Evolutionary conservation across 352 stramenopile species (phyloP).

Genomic region (Phytophthora pseudosyringae): DNA sequence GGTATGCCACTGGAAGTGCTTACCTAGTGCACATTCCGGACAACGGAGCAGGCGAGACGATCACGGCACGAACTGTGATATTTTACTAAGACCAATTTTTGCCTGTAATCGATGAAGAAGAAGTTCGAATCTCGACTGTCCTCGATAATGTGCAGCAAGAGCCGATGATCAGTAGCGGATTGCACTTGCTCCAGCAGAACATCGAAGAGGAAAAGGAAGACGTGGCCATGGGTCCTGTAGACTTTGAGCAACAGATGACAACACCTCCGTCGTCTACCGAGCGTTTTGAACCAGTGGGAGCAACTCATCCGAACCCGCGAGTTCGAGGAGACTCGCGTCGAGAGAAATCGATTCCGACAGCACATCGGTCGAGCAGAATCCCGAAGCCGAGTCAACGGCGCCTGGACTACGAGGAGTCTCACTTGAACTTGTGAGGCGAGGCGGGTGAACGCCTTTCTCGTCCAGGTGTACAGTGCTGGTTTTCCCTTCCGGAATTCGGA

Average conservation of each 20-base stretch:
- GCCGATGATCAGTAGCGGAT: too few relatives aligned
- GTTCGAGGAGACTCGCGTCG: not conserved
- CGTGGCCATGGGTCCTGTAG: not conserved
- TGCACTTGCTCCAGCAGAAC: too few relatives aligned
- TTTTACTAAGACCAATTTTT: slow-evolving; percentile 16
- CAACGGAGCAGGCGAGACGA: not conserved
- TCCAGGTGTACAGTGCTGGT: too few relatives aligned
- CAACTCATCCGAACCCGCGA: not conserved
- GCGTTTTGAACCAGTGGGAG: slow-evolving; percentile 15
- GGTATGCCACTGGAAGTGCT: slow-evolving; percentile 1
- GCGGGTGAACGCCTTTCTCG: too few relatives aligned
- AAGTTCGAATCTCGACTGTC: too few relatives aligned
- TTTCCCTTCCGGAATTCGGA: too few relatives aligned
- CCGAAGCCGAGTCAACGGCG: slow-evolving; percentile 5
- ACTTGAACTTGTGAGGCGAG: too few relatives aligned
- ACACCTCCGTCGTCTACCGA: not conserved
- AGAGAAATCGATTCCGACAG: too few relatives aligned
- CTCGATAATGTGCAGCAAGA: too few relatives aligned
- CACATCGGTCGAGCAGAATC: slow-evolving; percentile 5
- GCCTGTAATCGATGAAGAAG: not conserved
- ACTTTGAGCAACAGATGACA: not conserved
- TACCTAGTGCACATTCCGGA: slow-evolving; percentile 8
- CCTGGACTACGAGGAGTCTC: too few relatives aligned
- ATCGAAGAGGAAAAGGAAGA: too few relatives aligned
- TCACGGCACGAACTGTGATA: not conserved